phyloP scores from a whole-genome alignment of 2,329 filamentous ascomycete genomes.

The Botrytis paeoniae region DNA sequence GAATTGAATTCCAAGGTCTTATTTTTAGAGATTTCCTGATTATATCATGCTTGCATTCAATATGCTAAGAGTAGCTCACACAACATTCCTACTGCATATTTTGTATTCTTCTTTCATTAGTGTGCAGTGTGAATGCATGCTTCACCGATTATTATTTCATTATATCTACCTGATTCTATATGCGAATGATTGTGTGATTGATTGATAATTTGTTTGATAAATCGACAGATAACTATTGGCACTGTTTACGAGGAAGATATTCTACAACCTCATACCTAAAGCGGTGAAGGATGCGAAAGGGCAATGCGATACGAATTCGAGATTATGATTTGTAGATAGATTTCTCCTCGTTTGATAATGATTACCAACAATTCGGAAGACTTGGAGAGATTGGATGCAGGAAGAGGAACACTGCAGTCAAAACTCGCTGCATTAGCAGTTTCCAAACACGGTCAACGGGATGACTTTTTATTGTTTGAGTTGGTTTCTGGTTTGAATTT shows the following conservation, averaged over 20 bases:
- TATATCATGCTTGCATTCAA: conserved; percentile 1
- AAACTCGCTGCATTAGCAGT: background rate
- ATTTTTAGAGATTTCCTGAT: background rate
- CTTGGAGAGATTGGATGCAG: conserved; percentile 9
- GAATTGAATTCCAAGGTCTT: background rate
- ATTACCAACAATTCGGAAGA: conserved; percentile 13
- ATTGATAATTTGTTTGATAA: background rate
- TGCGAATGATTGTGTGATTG: background rate
- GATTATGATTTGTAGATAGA: background rate
- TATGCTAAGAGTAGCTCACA: background rate
- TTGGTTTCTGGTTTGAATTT: background rate
- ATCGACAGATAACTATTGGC: background rate
- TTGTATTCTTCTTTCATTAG: conserved; percentile 6
- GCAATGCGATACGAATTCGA: background rate
- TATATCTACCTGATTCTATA: background rate
- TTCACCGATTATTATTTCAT: background rate
- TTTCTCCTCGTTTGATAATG: conserved; percentile 5
- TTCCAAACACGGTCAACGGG: background rate
- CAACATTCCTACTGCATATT: background rate
- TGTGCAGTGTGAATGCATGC: background rate
- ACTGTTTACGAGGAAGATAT: conserved; percentile 1
- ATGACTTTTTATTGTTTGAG: background rate
- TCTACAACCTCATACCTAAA: background rate
- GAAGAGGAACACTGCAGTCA: background rate
- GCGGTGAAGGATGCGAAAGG: conserved; percentile 7